Base-by-base conservation (phyloP, 176 grass and related monocot genomes). In the Phoenix dactylifera region DNA sequence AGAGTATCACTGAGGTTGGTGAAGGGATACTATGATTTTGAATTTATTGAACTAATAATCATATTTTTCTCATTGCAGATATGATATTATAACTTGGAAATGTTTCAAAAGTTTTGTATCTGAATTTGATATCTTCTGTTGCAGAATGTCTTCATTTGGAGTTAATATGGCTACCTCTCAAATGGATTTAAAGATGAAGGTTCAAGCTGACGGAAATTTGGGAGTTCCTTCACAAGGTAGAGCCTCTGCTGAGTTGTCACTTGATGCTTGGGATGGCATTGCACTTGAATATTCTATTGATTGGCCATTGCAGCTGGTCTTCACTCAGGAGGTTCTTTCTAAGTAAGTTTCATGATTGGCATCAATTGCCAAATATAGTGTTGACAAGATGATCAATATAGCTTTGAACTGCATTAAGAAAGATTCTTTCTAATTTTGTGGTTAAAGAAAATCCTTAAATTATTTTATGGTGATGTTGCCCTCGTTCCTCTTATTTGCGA, bases 261-360 rank as follows among this genome's bases (percentile, higher is more conserved):
- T 91, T 75, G 93, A 97, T 85, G 93, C 84, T 44, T 97, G 93
- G 93, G 81, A 90, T 72, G 83, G 75, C 69, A 88, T 97, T 72
- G 79, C 87, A 57, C 78, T 91, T 50, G 87, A 97, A 76, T 97
- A 97, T 79, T 85, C 84, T 55, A 75, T 97, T 26, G 81, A 88
- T 59, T 91, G 93, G 87, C 93, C 93, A 61, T 75, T 97, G 51
- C 93, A 97, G 51, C 78, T 97, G 54, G 91, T 97, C 81, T 97
- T 97, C 58, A 91, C 87, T 79, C 93, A 89, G 70, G 93, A 97
- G 26, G 81, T 97, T 59, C 64, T 97, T 68, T 97, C 93, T 39
- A 97, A 97, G 93, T 91, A 88, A 72, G 79, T 74, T 23, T 44
- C 14, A 17, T 69, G 18, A 22, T 72, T 50, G 29, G 52, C 52